phyloP scores from a whole-genome alignment of 2,329 filamentous ascomycete genomes.

The Colletotrichum gloeosporioides region DNA sequence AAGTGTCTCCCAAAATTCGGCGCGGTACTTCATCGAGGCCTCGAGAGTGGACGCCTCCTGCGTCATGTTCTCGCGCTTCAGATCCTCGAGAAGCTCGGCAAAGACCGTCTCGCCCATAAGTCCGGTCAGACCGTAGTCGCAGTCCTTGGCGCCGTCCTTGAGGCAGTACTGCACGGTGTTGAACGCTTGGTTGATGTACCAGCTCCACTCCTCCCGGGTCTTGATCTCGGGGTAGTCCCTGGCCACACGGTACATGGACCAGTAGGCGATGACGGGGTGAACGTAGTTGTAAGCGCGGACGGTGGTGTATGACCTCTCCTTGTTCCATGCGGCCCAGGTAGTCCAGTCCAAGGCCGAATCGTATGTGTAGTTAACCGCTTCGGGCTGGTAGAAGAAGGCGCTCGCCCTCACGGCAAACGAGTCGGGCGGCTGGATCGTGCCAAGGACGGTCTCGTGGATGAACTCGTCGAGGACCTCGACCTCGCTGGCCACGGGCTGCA shows the following conservation, averaged over 20 bases:
- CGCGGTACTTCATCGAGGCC: conserved; percentile 52
- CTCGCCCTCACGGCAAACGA: conserved; percentile 53
- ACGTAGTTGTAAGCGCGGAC: conserved; percentile 65
- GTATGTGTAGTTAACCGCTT: conserved; percentile 48
- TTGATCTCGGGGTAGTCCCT: conserved; percentile 49
- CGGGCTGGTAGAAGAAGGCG: conserved; percentile 61
- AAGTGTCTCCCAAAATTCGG: conserved; percentile 53
- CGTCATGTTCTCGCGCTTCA: conserved; percentile 48
- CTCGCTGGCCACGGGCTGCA: conserved; percentile 54
- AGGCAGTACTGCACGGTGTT: conserved; percentile 49
- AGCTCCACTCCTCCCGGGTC: conserved; percentile 43
- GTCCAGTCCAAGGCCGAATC: conserved; percentile 48
- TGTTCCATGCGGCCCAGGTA: conserved; percentile 28
- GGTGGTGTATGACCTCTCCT: conserved; percentile 45
- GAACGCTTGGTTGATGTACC: conserved; percentile 62
- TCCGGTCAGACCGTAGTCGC: conserved; percentile 48
- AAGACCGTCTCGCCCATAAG: conserved; percentile 67
- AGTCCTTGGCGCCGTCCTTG: conserved; percentile 37
- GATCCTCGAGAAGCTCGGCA: conserved; percentile 55
- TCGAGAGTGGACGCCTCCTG: conserved; percentile 39
- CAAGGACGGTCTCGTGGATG: conserved; percentile 55
- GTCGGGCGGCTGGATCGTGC: conserved; percentile 45
- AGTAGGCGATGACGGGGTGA: conserved; percentile 60
- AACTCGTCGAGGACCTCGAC: conserved; percentile 60
- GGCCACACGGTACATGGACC: conserved; percentile 61